A percentile compares a stretch with the other conserved stretches of the same genome.
These are phyloP conservation scores for Fusarium praegraminearum DNA, from an alignment of 2,329 filamentous ascomycete genomes.

Conservation along the genomic window DNA sequence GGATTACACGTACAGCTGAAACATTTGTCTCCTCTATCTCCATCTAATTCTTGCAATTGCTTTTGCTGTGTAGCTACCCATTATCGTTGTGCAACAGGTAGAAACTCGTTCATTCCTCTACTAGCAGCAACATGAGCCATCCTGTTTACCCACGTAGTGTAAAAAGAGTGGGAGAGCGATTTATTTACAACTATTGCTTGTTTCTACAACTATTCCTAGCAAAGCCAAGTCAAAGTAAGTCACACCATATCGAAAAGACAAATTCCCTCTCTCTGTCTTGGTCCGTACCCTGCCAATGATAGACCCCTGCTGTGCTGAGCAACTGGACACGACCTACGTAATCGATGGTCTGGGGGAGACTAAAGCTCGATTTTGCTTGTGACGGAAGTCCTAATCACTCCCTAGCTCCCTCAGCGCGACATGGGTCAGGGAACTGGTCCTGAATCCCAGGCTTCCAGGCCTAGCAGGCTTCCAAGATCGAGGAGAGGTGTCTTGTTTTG, in stretches of 20 bases:
- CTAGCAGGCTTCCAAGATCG: slow-evolving; percentile 35
- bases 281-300: slow-evolving; percentile 13
- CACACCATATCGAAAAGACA: slow-evolving; percentile 24
- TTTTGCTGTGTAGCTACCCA: slow-evolving; percentile 33
- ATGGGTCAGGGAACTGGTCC: slow-evolving; percentile 11
- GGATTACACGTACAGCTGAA: not conserved
- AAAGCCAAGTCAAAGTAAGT: slow-evolving; percentile 15
- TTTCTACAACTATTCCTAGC: slow-evolving; percentile 1
- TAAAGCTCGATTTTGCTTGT: slow-evolving; percentile 27
- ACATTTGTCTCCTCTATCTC: slow-evolving; percentile 4
- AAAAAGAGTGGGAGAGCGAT: not conserved
- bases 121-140: not conserved
- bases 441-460: slow-evolving; percentile 5
- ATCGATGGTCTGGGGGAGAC: slow-evolving; percentile 41
- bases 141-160: not conserved
- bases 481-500: slow-evolving; percentile 23
- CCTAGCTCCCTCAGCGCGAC: slow-evolving; percentile 17
- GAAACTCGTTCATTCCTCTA: slow-evolving; percentile 5
- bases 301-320: slow-evolving; percentile 43
- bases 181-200: slow-evolving; percentile 5
- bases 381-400: slow-evolving; percentile 16
- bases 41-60: slow-evolving; percentile 2
- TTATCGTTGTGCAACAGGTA: slow-evolving; percentile 29
- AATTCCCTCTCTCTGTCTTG: slow-evolving; percentile 14
- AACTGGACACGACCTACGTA: slow-evolving; percentile 39